Conservation (phyloP, 768 basidiomycete species). For the Clathrus columnatus region DNA sequence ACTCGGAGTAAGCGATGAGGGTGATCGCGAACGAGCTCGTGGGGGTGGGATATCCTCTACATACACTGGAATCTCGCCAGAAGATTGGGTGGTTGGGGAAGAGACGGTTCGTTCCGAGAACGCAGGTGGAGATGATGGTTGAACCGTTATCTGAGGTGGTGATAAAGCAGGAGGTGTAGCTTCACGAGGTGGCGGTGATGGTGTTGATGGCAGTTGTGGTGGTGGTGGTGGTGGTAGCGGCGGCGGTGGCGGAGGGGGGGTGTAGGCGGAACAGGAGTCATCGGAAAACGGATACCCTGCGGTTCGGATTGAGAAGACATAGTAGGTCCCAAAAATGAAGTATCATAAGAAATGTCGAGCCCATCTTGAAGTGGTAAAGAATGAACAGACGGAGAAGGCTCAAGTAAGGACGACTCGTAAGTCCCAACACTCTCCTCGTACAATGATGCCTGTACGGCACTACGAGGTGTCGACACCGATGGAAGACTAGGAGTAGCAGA, state of each 20-base stretch:
- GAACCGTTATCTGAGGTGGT: background rate
- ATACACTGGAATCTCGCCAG: background rate
- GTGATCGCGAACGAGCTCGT: background rate
- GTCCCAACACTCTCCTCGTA: slow-evolving; percentile 66
- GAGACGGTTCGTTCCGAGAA: slow-evolving; percentile 4
- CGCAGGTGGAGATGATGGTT: background rate
- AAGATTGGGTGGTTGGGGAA: background rate
- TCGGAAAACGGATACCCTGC: slow-evolving; percentile 13
- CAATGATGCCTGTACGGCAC: slow-evolving; percentile 25
- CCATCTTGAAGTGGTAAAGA: slow-evolving; percentile 47
- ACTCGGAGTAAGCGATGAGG: slow-evolving; percentile 6
- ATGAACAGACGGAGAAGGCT: slow-evolving; percentile 53
- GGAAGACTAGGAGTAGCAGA: slow-evolving; percentile 32
- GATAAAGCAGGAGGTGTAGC: background rate
- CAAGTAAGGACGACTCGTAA: slow-evolving; percentile 70
- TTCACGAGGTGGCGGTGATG: slow-evolving; percentile 4
- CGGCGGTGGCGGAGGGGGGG: slow-evolving; percentile 29
- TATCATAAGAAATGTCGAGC: slow-evolving; percentile 59
- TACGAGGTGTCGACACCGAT: slow-evolving; percentile 24
- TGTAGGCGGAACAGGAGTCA: slow-evolving; percentile 18
- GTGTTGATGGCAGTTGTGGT: slow-evolving; percentile 9
- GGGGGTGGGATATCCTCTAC: background rate
- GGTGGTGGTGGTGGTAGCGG: slow-evolving; percentile 24
- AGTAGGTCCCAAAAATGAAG: slow-evolving; percentile 63
- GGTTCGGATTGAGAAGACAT: slow-evolving; percentile 24